Evolutionary conservation across 352 stramenopile species (phyloP).

Genomic region (Detonula confervacea): DNA sequence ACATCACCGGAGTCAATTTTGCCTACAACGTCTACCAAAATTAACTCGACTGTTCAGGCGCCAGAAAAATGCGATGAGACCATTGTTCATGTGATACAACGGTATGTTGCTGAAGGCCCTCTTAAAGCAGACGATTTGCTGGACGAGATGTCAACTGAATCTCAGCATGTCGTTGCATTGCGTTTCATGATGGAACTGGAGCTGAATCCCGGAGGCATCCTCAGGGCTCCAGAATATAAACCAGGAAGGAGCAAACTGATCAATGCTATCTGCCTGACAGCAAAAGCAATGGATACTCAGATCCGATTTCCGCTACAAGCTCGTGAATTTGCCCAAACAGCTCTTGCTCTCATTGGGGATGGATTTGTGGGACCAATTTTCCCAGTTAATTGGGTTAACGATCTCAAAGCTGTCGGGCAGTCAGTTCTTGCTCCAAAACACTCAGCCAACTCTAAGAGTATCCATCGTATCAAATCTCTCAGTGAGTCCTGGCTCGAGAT

Average conservation of each 20-base stretch:
- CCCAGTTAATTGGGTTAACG: constrained; percentile 29
- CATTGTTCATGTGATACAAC: constrained; percentile 6
- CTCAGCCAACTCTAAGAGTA: not conserved
- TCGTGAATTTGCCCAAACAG: constrained; percentile 15
- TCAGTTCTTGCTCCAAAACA: not conserved
- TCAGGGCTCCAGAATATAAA: constrained; percentile 8
- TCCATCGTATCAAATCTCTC: not conserved
- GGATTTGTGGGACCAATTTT: not conserved
- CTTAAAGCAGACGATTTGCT: constrained; percentile 32
- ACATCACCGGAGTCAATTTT: not conserved
- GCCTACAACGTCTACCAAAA: not conserved
- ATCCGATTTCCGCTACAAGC: constrained; percentile 24
- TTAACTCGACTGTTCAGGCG: not conserved
- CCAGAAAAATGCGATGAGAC: not conserved
- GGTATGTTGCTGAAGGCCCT: constrained; percentile 20
- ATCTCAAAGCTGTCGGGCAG: constrained; percentile 18
- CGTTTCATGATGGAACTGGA: constrained; percentile 32
- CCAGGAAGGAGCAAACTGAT: not conserved
- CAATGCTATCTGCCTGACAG: constrained; percentile 19
- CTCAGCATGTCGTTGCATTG: not conserved
- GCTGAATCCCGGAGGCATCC: constrained; percentile 11
- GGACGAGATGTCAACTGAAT: constrained; percentile 13
- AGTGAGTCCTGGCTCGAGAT: constrained; percentile 15
- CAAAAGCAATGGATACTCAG: constrained; percentile 24
- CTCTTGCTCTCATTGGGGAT: constrained; percentile 17